Percentiles rank a stretch among this genome's conserved stretches.
phyloP scores from a whole-genome alignment of 495 filamentous ascomycete genomes.

The Thozetella sp. region DNA sequence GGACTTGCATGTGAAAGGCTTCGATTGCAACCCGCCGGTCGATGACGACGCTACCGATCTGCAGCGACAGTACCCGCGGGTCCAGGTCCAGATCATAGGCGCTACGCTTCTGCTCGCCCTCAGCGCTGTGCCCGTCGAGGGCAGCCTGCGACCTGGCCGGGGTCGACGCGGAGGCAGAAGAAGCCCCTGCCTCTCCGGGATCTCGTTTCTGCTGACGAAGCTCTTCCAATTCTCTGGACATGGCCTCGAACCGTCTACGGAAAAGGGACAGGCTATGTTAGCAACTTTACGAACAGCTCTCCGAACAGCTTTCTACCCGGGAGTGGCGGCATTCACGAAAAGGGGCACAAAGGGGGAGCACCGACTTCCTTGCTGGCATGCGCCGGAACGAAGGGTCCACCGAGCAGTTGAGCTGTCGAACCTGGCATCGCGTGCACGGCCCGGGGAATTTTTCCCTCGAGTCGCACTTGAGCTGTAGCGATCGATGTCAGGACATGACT shows the following conservation, averaged over 20 bases:
- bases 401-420: conserved; percentile 21
- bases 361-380: conserved; percentile 22
- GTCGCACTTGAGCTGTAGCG: conserved; percentile 25
- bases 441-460: conserved; percentile 30
- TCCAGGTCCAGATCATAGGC: background rate
- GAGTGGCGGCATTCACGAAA: too few relatives aligned
- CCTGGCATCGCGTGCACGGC: conserved; percentile 25
- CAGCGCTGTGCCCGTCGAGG: background rate
- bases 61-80: conserved; percentile 7
- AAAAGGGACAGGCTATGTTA: background rate
- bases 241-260: conserved; percentile 25
- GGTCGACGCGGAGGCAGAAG: background rate
- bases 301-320: too few relatives aligned
- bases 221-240: conserved; percentile 29
- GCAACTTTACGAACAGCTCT: background rate
- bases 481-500: background rate
- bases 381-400: conserved; percentile 29
- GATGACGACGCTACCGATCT: conserved; percentile 19
- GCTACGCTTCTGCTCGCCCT: background rate
- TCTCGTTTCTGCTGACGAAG: conserved; percentile 22
- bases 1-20: conserved; percentile 20
- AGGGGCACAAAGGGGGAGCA: background rate
- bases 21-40: conserved; percentile 16
- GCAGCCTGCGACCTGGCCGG: background rate
- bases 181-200: conserved; percentile 14